Base-by-base conservation (phyloP, 2,329 filamentous ascomycete species). In the Sporothrix pallida region DNA sequence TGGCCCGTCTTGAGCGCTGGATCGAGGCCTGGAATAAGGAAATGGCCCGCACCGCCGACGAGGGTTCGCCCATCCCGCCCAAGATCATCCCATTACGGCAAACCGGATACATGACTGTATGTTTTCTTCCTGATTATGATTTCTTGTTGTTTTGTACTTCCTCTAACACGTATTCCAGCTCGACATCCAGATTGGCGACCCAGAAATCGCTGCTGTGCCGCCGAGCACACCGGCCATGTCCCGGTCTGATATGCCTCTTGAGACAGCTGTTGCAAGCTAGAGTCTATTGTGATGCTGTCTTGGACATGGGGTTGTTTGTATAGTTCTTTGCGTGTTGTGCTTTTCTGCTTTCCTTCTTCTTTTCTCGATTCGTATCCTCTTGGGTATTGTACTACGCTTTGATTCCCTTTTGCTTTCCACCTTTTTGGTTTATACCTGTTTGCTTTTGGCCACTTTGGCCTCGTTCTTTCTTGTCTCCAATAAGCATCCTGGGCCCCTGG, bases 1-100 rank as follows among this genome's bases (percentile, higher is more conserved):
- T 97, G 63, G 87, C 86, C 72, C 86, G 84, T 10, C 83, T 98
- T 20, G 96, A 99, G 82, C 82, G 81, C 52, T 97, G 93, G 90
- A 88, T 99, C 72, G 92, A 97, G 76, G 87, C 90, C 74, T 98
- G 95, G 95, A 99, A 99, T 80, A 80, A 81, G 9, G 89, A 93
- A 75, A 89, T 90, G 86, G 89, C 89, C 6, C 62, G 68, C 23
- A 52, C 37, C 1, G 78, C 73, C 71, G 63, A 74, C 44, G 75
- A 76, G 1, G 75, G 74, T 23, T 74, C 70, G 1, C 58, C 74
- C 6, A 71, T 76, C 10, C 73, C 77, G 23, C 77, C 77, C 56
- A 78, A 77, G 74, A 76, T 78, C 50, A 77, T 78, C 15, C 74
- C 77, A 3, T 60, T 78, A 65, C 76, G 77, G 62, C 69, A 76